A percentile compares a stretch with the other conserved stretches of the same genome.
Conservation (phyloP, 1,139 yeast species). For the Pichia sp. region DNA sequence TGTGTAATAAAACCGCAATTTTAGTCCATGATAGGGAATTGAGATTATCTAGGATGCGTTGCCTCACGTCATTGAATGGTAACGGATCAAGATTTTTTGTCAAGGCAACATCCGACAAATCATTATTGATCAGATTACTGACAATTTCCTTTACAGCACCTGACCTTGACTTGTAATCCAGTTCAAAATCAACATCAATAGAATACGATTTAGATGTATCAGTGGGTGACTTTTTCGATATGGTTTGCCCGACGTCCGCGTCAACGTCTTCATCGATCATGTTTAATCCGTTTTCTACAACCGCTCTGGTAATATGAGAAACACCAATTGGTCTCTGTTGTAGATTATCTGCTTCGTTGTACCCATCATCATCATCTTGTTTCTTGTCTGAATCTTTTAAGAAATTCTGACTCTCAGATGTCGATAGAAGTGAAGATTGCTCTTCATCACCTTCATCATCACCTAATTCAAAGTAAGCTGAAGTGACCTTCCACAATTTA, state of each 20-base stretch:
- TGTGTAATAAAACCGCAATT: slow-evolving; percentile 59
- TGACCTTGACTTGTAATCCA: slow-evolving; percentile 12
- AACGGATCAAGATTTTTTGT: slow-evolving; percentile 20
- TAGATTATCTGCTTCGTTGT: slow-evolving; percentile 10
- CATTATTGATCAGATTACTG: slow-evolving; percentile 14
- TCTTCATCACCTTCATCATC: background rate
- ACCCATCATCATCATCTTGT: slow-evolving; percentile 4
- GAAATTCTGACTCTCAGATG: background rate
- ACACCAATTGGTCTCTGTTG: slow-evolving; percentile 19
- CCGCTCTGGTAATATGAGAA: slow-evolving; percentile 28
- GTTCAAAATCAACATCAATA: slow-evolving; percentile 16
- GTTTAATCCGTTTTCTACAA: slow-evolving; percentile 29
- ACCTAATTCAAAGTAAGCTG: background rate
- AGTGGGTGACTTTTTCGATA: slow-evolving; percentile 11
- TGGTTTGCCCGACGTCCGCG: background rate
- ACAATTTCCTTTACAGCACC: slow-evolving; percentile 5
- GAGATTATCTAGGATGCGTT: slow-evolving; percentile 44
- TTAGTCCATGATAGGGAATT: slow-evolving; percentile 60
- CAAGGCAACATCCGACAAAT: slow-evolving; percentile 22
- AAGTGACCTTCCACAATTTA: slow-evolving; percentile 18
- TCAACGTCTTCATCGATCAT: slow-evolving; percentile 6
- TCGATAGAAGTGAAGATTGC: background rate
- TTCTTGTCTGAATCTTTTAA: background rate
- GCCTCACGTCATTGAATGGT: slow-evolving; percentile 39
- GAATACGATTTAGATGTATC: slow-evolving; percentile 12